A percentile compares a stretch with the other conserved stretches of the same genome.
These are phyloP conservation scores for Thielaviopsis musarum DNA, from an alignment of 2,329 filamentous ascomycete species.

Conservation along the genomic window DNA sequence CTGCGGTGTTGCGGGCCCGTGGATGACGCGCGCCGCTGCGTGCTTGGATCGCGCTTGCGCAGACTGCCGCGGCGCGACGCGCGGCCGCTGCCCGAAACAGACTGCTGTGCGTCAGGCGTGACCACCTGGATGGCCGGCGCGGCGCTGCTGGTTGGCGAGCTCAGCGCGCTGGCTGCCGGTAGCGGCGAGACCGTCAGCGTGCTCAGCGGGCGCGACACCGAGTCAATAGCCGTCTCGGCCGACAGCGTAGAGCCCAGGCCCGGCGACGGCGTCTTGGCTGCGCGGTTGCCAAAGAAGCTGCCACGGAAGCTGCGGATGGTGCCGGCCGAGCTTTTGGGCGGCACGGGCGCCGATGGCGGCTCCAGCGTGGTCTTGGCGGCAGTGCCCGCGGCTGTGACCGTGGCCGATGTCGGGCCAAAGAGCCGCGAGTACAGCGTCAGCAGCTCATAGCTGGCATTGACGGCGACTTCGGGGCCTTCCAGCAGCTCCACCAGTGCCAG, in stretches of 20 bases:
- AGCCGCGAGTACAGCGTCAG: conserved; percentile 65
- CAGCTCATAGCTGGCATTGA: conserved; percentile 77
- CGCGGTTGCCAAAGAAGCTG: conserved; percentile 55
- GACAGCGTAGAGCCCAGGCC: conserved; percentile 4
- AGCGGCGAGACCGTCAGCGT: conserved; percentile 28
- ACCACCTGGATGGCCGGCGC: conserved; percentile 10
- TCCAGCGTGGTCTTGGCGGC: conserved; percentile 2
- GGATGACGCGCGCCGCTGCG: conserved; percentile 25
- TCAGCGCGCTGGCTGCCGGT: conserved; percentile 26
- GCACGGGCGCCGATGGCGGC: not conserved
- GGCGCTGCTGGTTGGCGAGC: conserved; percentile 21
- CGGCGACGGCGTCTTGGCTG: conserved; percentile 2
- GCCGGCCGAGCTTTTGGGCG: conserved; percentile 51
- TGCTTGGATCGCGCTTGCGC: conserved; percentile 16
- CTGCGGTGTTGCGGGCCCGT: conserved; percentile 24
- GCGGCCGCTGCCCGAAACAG: conserved; percentile 4
- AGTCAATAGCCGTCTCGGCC: not conserved
- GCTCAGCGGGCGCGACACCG: not conserved
- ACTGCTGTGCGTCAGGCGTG: not conserved
- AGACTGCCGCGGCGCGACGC: conserved; percentile 12
- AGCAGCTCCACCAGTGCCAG: conserved; percentile 66
- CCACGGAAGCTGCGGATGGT: conserved; percentile 53
- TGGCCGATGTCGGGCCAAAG: conserved; percentile 35
- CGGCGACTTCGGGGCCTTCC: conserved; percentile 69
- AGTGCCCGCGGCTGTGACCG: not conserved